Evolutionary conservation across 1,139 yeast genomes (phyloP).

Genomic region (Geotrichum bryndzae): DNA sequence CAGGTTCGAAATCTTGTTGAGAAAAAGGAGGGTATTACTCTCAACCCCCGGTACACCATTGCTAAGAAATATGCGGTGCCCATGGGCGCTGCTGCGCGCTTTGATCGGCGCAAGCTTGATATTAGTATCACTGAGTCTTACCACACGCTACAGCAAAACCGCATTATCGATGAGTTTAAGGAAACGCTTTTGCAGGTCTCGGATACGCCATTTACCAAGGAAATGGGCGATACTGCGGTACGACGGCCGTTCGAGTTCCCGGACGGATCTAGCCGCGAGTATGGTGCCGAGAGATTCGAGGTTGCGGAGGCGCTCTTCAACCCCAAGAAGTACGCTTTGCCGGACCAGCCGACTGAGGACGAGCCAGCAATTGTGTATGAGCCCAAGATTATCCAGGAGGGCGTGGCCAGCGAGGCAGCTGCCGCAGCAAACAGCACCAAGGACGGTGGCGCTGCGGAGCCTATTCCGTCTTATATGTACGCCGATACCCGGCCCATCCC

Average conservation of each 20-base stretch:
- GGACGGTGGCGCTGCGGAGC: constrained; percentile 6
- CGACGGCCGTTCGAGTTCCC: constrained; percentile 73
- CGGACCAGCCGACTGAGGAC: constrained; percentile 17
- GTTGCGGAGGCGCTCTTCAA: constrained; percentile 72
- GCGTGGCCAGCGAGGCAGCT: constrained; percentile 7
- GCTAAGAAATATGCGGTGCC: constrained; percentile 28
- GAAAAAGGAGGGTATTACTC: constrained; percentile 10
- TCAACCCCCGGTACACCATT: constrained; percentile 35
- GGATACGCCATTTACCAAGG: constrained; percentile 38
- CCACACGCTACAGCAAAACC: constrained; percentile 28
- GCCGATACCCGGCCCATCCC: constrained; percentile 17
- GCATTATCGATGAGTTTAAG: constrained; percentile 53
- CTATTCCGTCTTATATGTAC: constrained; percentile 18
- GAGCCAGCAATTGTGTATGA: constrained; percentile 19
- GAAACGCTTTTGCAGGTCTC: constrained; percentile 49
- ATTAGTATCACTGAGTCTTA: constrained; percentile 26
- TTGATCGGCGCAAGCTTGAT: constrained; percentile 29
- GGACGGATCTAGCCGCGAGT: constrained; percentile 51
- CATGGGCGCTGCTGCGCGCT: constrained; percentile 29
- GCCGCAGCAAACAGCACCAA: neutral
- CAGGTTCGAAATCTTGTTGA: constrained; percentile 28
- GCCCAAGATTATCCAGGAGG: constrained; percentile 18
- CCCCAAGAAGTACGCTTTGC: constrained; percentile 23
- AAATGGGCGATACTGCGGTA: constrained; percentile 14
- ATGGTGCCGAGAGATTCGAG: constrained; percentile 56